Evolutionary conservation across 257 asterid genomes (phyloP).

Genomic region (Schizonepeta tenuifolia): DNA sequence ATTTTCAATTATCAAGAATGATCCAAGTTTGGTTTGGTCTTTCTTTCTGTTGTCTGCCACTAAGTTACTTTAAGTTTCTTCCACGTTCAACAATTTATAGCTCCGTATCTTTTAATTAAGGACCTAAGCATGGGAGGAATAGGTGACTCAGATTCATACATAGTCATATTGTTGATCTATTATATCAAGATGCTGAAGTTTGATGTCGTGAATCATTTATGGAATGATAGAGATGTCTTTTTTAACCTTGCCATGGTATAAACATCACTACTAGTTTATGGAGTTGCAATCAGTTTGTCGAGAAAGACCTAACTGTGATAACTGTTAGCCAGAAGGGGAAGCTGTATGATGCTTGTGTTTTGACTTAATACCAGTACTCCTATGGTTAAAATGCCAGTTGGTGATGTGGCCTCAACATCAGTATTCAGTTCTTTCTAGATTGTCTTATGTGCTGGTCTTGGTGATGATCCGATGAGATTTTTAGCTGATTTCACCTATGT

Average conservation of each 20-base stretch:
- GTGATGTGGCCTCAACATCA: conserved; percentile 21
- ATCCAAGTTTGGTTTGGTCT: conserved; percentile 13
- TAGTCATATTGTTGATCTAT: conserved; percentile 13
- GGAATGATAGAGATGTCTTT: not conserved
- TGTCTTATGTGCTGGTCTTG: conserved; percentile 14
- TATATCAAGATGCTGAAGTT: not conserved
- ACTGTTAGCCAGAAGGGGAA: conserved; percentile 18
- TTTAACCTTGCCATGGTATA: conserved; percentile 18
- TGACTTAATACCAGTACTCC: not conserved
- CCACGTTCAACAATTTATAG: not conserved
- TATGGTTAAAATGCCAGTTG: conserved; percentile 11
- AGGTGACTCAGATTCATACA: conserved; percentile 13
- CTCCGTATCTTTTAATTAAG: conserved; percentile 2
- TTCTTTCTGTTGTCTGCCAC: conserved; percentile 2
- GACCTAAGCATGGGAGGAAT: conserved; percentile 12
- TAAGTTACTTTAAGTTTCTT: conserved; percentile 7
- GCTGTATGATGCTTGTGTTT: conserved; percentile 16
- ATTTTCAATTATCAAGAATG: conserved; percentile 15
- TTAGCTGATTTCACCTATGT: too few species aligned
- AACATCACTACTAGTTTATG: conserved; percentile 3
- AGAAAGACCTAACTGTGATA: conserved; percentile 15
- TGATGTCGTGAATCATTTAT: conserved; percentile 10
- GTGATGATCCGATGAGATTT: too few species aligned
- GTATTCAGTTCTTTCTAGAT: conserved; percentile 21
- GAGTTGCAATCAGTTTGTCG: conserved; percentile 16